Evolutionary conservation across 2,329 filamentous ascomycete species (phyloP).

Genomic region (Fusarium continuum): DNA sequence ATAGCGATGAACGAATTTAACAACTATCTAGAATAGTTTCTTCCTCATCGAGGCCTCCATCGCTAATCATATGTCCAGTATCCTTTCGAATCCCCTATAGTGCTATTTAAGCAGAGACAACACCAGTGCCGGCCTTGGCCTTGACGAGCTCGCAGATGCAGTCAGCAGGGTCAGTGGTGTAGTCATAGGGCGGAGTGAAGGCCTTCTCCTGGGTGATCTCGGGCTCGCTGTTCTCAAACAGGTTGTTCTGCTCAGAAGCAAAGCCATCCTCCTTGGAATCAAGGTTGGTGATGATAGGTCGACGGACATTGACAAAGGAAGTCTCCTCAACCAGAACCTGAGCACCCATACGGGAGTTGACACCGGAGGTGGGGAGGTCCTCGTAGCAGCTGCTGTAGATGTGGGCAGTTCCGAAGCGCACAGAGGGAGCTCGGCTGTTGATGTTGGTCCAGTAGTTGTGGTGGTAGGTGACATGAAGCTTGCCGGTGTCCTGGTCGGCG

Average conservation of each 20-base stretch:
- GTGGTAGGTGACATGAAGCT: conserved; percentile 64
- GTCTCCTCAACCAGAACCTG: conserved; percentile 63
- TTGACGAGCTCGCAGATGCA: conserved; percentile 41
- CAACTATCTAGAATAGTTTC: not conserved
- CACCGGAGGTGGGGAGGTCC: conserved; percentile 55
- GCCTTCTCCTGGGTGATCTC: conserved; percentile 48
- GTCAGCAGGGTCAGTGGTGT: conserved; percentile 39
- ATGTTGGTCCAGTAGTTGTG: conserved; percentile 66
- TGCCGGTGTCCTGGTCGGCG: conserved; percentile 61
- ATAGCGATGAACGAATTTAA: not conserved
- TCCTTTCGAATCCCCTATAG: not conserved
- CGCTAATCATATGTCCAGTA: too few relatives aligned
- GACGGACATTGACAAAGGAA: conserved; percentile 56
- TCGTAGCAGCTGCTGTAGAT: conserved; percentile 64
- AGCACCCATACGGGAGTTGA: conserved; percentile 63
- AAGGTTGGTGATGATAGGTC: conserved; percentile 52
- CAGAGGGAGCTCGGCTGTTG: conserved; percentile 57
- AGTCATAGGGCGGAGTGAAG: conserved; percentile 49
- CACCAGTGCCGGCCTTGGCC: conserved; percentile 39
- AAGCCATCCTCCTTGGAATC: conserved; percentile 58
- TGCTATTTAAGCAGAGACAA: conserved; percentile 9
- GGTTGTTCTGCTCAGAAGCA: conserved; percentile 55
- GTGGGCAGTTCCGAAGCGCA: conserved; percentile 69
- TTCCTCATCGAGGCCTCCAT: not conserved
- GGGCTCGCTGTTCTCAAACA: conserved; percentile 52